A percentile compares a stretch with the other conserved stretches of the same genome.
phyloP scores from a whole-genome alignment of 2,329 filamentous ascomycete species.

The Penicillium sp. region DNA sequence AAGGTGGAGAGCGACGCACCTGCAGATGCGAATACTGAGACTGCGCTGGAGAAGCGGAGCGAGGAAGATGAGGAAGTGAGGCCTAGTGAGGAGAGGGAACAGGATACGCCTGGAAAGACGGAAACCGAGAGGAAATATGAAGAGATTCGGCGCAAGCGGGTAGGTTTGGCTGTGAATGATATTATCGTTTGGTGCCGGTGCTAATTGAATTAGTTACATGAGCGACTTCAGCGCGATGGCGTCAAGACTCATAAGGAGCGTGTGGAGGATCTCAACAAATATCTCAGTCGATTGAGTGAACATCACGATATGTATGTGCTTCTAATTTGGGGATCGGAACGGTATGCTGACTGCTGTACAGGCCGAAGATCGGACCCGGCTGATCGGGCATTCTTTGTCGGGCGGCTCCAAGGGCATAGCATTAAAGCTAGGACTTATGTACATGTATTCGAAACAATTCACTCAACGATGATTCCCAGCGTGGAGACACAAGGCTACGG shows the following conservation, averaged over 20 bases:
- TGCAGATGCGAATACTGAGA: neutral
- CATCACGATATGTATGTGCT: conserved; percentile 85
- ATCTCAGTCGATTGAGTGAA: conserved; percentile 87
- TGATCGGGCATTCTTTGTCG: conserved; percentile 22
- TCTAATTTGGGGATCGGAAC: neutral
- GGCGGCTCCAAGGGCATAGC: neutral
- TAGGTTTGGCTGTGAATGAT: conserved; percentile 47
- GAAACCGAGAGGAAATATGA: conserved; percentile 81
- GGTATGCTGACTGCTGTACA: conserved; percentile 22
- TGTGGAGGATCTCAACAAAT: conserved; percentile 93
- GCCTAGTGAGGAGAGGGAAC: conserved; percentile 13
- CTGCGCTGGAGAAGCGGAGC: neutral
- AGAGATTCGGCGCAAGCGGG: conserved; percentile 77
- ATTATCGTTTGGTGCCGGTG: neutral
- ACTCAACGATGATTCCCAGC: neutral
- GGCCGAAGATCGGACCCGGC: conserved; percentile 46
- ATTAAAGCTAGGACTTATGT: neutral
- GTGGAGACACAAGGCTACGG: neutral
- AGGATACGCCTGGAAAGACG: conserved; percentile 62
- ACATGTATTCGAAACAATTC: neutral
- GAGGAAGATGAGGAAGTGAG: conserved; percentile 19
- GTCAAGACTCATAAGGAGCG: conserved; percentile 96
- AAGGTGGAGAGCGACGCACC: conserved; percentile 9
- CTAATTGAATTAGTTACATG: conserved; percentile 64
- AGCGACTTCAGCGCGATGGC: conserved; percentile 78